Evolutionary conservation across 371 early-diverging fungal species (phyloP).

Genomic region (Rhizopus sp.): DNA sequence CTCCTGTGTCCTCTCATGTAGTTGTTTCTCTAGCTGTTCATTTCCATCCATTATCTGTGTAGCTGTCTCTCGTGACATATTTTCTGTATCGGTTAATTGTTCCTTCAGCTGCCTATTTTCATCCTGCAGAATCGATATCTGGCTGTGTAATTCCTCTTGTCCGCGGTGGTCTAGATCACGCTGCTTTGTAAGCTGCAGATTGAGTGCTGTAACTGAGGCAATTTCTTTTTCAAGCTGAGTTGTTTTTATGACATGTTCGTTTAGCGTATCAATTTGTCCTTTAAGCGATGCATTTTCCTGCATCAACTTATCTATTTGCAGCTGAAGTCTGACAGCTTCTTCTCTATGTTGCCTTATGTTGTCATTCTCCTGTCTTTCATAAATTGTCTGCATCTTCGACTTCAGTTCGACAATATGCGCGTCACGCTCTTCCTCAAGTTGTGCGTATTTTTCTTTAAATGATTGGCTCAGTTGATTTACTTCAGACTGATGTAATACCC

Average conservation of each 20-base stretch:
- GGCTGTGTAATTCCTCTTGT: neutral
- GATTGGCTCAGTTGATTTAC: no score
- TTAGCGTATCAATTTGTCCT: neutral
- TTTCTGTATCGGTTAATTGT: slow-evolving; percentile 9
- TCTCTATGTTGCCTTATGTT: no score
- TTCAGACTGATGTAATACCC: neutral
- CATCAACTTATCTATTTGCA: no score
- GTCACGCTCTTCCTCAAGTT: neutral
- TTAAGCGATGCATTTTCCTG: slow-evolving; percentile 9
- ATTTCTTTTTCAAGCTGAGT: neutral
- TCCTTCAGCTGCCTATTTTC: slow-evolving; percentile 12
- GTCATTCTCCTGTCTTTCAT: no score
- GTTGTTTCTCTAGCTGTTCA: slow-evolving; percentile 10
- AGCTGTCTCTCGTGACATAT: slow-evolving; percentile 11
- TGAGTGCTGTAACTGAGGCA: neutral
- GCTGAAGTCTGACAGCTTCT: no score
- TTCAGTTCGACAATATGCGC: neutral
- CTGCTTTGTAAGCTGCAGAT: slow-evolving; percentile 11
- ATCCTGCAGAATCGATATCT: neutral
- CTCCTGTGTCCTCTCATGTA: slow-evolving; percentile 1
- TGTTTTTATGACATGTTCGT: neutral
- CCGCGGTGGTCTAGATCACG: slow-evolving; percentile 1
- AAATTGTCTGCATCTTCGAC: neutral
- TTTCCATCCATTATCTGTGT: slow-evolving; percentile 13
- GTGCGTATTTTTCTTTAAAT: neutral